Base-by-base conservation (phyloP, 768 basidiomycete genomes). In the Boletus patriciae region DNA sequence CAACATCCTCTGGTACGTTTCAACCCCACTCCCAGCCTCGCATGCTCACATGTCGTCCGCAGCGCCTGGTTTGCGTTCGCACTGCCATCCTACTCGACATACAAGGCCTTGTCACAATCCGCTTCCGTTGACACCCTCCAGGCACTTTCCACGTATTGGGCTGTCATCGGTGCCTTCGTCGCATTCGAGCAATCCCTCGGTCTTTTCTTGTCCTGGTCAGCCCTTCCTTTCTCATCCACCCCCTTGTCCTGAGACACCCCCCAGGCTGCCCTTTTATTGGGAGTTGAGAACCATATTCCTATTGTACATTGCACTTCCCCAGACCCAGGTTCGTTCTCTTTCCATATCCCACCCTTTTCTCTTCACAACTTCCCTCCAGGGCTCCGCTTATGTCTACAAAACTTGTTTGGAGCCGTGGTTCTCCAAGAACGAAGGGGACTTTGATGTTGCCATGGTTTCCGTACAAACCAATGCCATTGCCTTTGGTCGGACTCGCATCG, bases 241-340 rank as follows among this genome's bases (percentile, higher is more conserved):
- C 2, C 21, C 45, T 44, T 59, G 52, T 54, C 46, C 60, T 66
- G 34, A 69, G 52, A 41, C 55, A 19, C 40, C 11, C n/a, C 10
- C 7, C 51, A 88, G 88, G 88, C 64, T 90, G 41, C 88, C 88
- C 8, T 87, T 90, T 67, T 90, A 89, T 66, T 88, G 83, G 83
- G 88, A 90, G 64, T 44, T 82, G 50, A 84, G 88, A 62, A 87
- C 84, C n/a, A 23, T 83, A 4, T 83, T 88, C 66, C 67, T 90
- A 4, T 75, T 90, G 25, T 90, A 84, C 74, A 69, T 90, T 43
- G 73, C 86, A 10, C 79, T 90, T 18, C 87, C 87, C 8, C 86
- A 88, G 73, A 86, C 80, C 1, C 80, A 87, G 79, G 88, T 84
- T 55, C 46, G 74, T 71, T 34, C 40, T 25, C 46, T 33, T 11